Evolutionary conservation across 2,329 filamentous ascomycete genomes (phyloP).

Genomic region (Talaromyces sp.): DNA sequence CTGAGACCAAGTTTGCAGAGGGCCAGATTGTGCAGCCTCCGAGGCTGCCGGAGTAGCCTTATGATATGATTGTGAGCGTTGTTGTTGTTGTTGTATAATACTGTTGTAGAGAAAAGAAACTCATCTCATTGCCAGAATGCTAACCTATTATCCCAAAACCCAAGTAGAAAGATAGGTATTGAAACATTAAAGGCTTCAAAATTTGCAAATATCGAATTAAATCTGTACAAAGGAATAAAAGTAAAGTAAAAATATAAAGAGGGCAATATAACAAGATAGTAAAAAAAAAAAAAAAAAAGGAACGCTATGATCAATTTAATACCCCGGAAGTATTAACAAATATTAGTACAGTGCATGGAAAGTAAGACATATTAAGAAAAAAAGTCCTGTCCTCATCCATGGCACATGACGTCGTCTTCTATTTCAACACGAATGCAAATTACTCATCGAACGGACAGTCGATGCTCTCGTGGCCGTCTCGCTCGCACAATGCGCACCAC

Average conservation of each 20-base stretch:
- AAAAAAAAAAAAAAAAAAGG: background rate
- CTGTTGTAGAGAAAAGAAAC: background rate
- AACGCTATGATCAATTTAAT: background rate
- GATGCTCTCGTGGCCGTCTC: constrained; percentile 93
- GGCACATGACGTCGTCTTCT: constrained; percentile 4
- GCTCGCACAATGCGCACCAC: constrained; percentile 96
- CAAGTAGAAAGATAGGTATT: background rate
- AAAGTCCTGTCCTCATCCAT: constrained; percentile 2
- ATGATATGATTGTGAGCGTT: background rate
- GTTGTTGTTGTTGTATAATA: background rate
- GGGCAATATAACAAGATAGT: constrained; percentile 4
- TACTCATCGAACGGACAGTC: constrained; percentile 86
- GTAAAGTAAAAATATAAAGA: constrained; percentile 6
- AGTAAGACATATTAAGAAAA: background rate
- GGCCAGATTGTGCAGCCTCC: constrained; percentile 42
- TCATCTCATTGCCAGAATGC: background rate
- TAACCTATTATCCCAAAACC: background rate
- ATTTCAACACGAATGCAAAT: constrained; percentile 9
- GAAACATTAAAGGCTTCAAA: background rate
- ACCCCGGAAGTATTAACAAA: background rate
- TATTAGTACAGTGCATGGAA: constrained; percentile 6
- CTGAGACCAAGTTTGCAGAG: constrained; percentile 48
- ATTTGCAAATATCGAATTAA: background rate
- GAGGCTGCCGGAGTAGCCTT: constrained; percentile 27
- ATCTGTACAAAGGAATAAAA: constrained; percentile 7